These are phyloP conservation scores for Begonia loranthoides DNA, from an alignment of 306 rosid species.

Conservation along the genomic window DNA sequence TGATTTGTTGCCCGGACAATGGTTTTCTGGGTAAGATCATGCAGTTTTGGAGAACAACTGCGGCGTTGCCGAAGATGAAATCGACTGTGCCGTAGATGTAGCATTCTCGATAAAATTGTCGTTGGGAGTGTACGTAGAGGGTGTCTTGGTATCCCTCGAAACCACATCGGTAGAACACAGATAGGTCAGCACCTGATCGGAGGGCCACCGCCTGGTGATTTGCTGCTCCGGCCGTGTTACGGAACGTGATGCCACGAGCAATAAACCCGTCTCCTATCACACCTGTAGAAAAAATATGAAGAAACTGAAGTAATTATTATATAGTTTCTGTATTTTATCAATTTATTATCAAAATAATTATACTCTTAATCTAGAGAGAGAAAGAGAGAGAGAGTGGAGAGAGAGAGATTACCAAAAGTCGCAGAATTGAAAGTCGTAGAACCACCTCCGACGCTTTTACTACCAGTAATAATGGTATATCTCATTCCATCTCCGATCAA, in stretches of 20 bases:
- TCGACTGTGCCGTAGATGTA: slow-evolving; percentile 13
- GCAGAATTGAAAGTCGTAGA: slow-evolving; percentile 15
- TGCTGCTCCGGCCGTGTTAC: slow-evolving; percentile 9
- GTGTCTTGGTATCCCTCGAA: slow-evolving; percentile 25
- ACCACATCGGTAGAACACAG: slow-evolving; percentile 8
- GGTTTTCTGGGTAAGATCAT: slow-evolving; percentile 8
- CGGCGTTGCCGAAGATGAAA: slow-evolving; percentile 18
- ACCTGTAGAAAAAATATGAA: slow-evolving; percentile 1
- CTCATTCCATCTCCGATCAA: slow-evolving; percentile 9
- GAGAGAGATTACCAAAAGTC: slow-evolving; percentile 5
- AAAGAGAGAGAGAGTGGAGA: background rate
- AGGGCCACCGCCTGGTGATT: slow-evolving; percentile 15
- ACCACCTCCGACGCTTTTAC: slow-evolving; percentile 9
- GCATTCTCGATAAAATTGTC: slow-evolving; percentile 15
- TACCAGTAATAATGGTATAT: slow-evolving; percentile 13
- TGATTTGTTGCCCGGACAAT: background rate
- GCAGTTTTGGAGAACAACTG: slow-evolving; percentile 13
- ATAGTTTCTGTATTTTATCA: background rate
- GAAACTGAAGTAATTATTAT: no score
- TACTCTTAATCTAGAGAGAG: background rate
- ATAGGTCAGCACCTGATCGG: slow-evolving; percentile 5
- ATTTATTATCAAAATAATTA: background rate
- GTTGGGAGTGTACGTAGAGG: slow-evolving; percentile 5
- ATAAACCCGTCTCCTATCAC: slow-evolving; percentile 7
- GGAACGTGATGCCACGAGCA: slow-evolving; percentile 10